Conservation (phyloP, 2,329 filamentous ascomycete genomes). For the Phyllosticta citriasiana region DNA sequence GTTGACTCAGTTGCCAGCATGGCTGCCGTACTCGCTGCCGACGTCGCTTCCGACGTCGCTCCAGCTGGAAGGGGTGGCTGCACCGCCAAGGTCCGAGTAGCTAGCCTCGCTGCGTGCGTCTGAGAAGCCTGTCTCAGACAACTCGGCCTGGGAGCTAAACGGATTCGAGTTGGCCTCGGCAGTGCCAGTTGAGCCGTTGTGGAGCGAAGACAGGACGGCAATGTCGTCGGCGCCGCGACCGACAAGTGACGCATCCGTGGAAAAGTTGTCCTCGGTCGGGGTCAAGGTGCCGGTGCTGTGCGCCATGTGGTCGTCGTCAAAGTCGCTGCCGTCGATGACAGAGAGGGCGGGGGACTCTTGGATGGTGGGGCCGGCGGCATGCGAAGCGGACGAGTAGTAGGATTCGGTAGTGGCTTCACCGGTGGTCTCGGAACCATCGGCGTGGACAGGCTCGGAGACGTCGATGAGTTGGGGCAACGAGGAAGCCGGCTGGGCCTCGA, state of each 20-base stretch:
- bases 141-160: constrained; percentile 17
- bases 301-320: constrained; percentile 19
- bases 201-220: constrained; percentile 17
- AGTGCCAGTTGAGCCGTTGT: constrained; percentile 15
- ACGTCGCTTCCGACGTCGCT: constrained; percentile 31
- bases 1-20: neutral
- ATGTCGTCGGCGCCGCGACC: constrained; percentile 25
- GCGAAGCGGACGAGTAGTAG: constrained; percentile 24
- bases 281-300: constrained; percentile 25
- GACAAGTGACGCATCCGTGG: constrained; percentile 16
- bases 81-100: constrained; percentile 24
- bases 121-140: constrained; percentile 25
- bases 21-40: constrained; percentile 26
- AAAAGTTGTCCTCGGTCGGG: constrained; percentile 27
- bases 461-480: constrained; percentile 21
- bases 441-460: constrained; percentile 14
- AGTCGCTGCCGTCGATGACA: constrained; percentile 10
- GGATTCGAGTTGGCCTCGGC: constrained; percentile 21
- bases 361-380: constrained; percentile 10
- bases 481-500: constrained; percentile 14
- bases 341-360: constrained; percentile 8
- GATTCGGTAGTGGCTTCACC: constrained; percentile 13
- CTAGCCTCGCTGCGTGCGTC: constrained; percentile 25
- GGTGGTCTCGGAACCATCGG: neutral
- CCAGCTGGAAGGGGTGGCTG: constrained; percentile 29